Evolutionary conservation across 495 filamentous ascomycete genomes (phyloP), one percentile per base, ranked within the genome.

Genomic region (Aspergillus steynii): DNA sequence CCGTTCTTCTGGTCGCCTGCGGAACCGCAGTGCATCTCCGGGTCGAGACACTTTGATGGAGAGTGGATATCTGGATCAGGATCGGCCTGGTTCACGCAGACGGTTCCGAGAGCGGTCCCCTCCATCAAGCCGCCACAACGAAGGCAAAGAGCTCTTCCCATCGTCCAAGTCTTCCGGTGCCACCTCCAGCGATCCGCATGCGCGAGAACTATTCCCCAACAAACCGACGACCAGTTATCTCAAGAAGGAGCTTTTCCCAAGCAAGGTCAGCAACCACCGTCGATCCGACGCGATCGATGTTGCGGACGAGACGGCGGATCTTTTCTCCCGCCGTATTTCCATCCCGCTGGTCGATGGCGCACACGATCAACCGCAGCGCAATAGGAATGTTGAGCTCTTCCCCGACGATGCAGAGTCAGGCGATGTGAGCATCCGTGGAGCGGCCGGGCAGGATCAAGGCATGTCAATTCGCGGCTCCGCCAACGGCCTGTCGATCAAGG

Each of bases 1-100:
- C 9, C 53, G 61, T 7, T 59, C 67, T 5, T 72, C 75, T 45
- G 77, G 80, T 37, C 75, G 81, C 45, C 75, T 85, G 55, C 83
- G 88, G 46, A 81, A 89, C 61, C 84, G 79, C 60, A 90, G 87
- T 69, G 88, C 90, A 14, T 96, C 92, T 3, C 93, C 93, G 4
- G 73, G 72, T 3, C 80, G 87, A 27, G 85, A 88, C 57, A 82
- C 83, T 2, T 56, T 78, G n/a, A 84, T 88, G 63, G 83, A 83
- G 14, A 79, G 81, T 25, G 76, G 78, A 31, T 74, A 74, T 14
- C 82, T 83, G 67, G 78, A 80, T 4, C 69, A 68, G 26, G 74
- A 77, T 49, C 59, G 61, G 29, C 58, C 61, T n/a, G 66, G 67
- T 27, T 67, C 64, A n/a, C 67, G 71, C 56, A 65, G 71, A 50